Percentiles rank a stretch among this genome's conserved stretches.
phyloP scores from a whole-genome alignment of 78 protist genomes.

The Dictyostelium citrinum region DNA sequence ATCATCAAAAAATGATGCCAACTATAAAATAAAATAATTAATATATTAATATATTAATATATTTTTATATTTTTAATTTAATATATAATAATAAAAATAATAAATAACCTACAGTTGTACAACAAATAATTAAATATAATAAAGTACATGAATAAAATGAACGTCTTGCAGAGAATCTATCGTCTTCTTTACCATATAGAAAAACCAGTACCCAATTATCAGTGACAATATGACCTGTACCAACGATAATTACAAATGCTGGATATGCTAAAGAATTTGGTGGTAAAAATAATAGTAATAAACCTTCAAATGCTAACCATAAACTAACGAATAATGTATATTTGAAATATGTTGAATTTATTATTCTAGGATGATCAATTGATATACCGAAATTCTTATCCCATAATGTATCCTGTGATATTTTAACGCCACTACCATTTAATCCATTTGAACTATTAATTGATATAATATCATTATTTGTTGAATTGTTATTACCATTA shows the following conservation, averaged over 20 bases:
- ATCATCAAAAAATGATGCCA: constrained; percentile 35
- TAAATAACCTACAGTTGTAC: background rate
- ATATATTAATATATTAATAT: background rate
- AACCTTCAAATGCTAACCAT: constrained; percentile 64
- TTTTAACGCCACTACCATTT: background rate
- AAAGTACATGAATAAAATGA: constrained; percentile 33
- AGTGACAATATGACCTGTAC: constrained; percentile 27
- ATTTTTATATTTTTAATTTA: background rate
- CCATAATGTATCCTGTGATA: background rate
- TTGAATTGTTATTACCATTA: background rate
- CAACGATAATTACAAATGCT: constrained; percentile 4
- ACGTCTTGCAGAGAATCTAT: constrained; percentile 55
- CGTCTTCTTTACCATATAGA: constrained; percentile 56
- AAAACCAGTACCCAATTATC: constrained; percentile 65
- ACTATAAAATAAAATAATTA: background rate
- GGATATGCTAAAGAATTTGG: constrained; percentile 50
- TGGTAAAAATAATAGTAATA: constrained; percentile 39
- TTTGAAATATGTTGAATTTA: constrained; percentile 51
- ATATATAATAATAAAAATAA: background rate
- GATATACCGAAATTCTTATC: constrained; percentile 55
- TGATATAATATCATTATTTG: background rate
- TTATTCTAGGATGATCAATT: constrained; percentile 48
- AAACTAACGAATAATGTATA: constrained; percentile 44
- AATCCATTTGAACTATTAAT: background rate
- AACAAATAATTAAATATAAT: constrained; percentile 22